Evolutionary conservation across 352 stramenopile species (phyloP).

Genomic region (Pythium rishiriense): DNA sequence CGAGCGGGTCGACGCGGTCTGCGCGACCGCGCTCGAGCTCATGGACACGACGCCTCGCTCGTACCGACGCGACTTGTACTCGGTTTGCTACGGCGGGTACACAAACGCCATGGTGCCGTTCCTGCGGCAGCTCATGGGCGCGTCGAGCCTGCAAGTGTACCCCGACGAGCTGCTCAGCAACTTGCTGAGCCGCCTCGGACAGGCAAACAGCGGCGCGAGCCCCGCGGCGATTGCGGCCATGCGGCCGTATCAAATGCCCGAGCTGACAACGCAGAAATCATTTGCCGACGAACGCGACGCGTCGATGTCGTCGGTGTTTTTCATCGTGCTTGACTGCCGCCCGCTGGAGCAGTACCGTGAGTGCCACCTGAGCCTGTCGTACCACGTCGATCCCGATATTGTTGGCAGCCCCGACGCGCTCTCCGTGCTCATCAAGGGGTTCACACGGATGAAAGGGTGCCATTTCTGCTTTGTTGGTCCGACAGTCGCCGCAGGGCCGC

Average conservation of each 20-base stretch:
- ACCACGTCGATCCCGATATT: constrained; percentile 85
- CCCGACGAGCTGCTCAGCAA: constrained; percentile 81
- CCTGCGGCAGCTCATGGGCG: constrained; percentile 63
- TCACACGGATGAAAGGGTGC: constrained; percentile 85
- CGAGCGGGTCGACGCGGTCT: constrained; percentile 63
- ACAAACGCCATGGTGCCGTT: constrained; percentile 66
- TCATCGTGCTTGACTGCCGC: constrained; percentile 86
- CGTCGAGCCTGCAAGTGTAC: constrained; percentile 84
- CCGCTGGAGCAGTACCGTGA: constrained; percentile 72
- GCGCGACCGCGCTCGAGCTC: constrained; percentile 46
- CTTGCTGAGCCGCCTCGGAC: constrained; percentile 55
- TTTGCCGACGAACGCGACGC: constrained; percentile 38
- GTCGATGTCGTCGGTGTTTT: constrained; percentile 52
- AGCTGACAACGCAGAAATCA: constrained; percentile 26
- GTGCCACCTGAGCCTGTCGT: constrained; percentile 82
- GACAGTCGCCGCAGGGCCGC: constrained; percentile 17
- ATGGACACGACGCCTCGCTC: constrained; percentile 71
- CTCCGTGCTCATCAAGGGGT: constrained; percentile 75
- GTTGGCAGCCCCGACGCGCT: constrained; percentile 70
- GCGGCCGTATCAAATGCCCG: constrained; percentile 1
- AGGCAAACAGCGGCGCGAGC: constrained; percentile 14
- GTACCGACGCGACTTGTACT: constrained; percentile 80
- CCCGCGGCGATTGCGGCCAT: constrained; percentile 20
- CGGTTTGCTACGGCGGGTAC: constrained; percentile 80
- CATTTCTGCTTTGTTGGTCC: constrained; percentile 89